Evolutionary conservation across 2,329 filamentous ascomycete genomes (phyloP), one percentile per base, ranked within the genome.

Genomic region (Colletotrichum cuscutae): DNA sequence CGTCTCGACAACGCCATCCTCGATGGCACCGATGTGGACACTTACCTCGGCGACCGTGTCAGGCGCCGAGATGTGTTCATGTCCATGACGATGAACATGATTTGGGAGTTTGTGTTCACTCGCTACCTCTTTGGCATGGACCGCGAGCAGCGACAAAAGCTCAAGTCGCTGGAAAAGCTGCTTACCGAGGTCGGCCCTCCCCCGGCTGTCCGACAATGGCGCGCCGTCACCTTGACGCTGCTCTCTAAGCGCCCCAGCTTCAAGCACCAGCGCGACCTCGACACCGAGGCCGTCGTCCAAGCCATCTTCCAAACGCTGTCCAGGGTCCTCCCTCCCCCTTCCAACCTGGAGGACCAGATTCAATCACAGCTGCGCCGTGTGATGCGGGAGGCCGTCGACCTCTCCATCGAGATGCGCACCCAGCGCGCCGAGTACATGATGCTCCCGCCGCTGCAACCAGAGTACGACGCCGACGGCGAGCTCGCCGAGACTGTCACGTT

Each of bases 101-200:
- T 99, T 64, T 99, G 95, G 95, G 97, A 99, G 83, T 98, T 97
- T 80, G 92, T 99, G 80, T 99, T 99, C 81, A 98, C 96, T 9
- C 92, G 97, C 75, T 99, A 99, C 82, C 91, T 99, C 30, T 99
- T 99, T 81, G 97, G 97, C 78, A 98, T 99, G 95, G 97, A 99
- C 81, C 91, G 95, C 78, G 97, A 98, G 83, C 97, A 99, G 84
- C 91, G 97, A 78, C 95, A 98, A 83, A 98, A 98, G 84, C 92
- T 99, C 81, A 98, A 99, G 86, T 92, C 93, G 42, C 89, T 99
- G 9, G 97, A 99, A 85, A 98, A 98, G 86, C 92, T 94, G 52
- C 89, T 99, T 35, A 89, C 90, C 24, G 97, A 99, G 80, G 94
- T 98, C 77, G 97, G 96, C 61, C 95, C 96, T 32, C 88, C 89